A percentile compares a stretch with the other conserved stretches of the same genome.
phyloP scores from a whole-genome alignment of 352 stramenopile species.

The Globisporangium acanthophoron region DNA sequence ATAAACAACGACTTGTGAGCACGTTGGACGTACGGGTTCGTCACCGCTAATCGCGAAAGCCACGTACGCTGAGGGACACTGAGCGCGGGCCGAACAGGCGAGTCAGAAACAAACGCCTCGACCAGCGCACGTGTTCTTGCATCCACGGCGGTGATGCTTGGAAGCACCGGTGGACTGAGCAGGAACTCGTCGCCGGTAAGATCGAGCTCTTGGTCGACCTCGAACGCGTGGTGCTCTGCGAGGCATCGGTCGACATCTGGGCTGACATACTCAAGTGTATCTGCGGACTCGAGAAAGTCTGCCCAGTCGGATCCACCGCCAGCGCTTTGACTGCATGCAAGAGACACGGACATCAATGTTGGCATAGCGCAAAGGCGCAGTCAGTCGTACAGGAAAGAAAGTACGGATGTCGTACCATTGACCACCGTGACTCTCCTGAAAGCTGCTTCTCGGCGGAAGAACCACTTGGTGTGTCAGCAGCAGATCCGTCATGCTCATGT shows the following conservation, averaged over 20 bases:
- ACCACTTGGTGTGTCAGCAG: not conserved
- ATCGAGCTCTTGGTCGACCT: conserved; percentile 64
- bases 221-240: conserved; percentile 19
- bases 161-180: conserved; percentile 31
- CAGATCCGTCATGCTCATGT: conserved; percentile 14
- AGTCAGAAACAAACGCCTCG: conserved; percentile 1
- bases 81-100: not conserved
- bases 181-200: conserved; percentile 59
- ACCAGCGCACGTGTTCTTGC: too few species aligned
- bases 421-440: not conserved
- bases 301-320: conserved; percentile 37
- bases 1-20: not conserved
- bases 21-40: not conserved
- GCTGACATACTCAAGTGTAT: conserved; percentile 59
- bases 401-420: not conserved
- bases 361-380: conserved; percentile 12
- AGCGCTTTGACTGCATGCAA: not conserved
- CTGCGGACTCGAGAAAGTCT: conserved; percentile 35
- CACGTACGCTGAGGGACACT: conserved; percentile 1
- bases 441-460: not conserved
- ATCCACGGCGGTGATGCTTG: not conserved
- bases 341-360: not conserved
- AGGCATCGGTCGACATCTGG: conserved; percentile 54
- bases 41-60: not conserved
- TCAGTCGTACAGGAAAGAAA: not conserved